Evolutionary conservation across 2,329 filamentous ascomycete species (phyloP), one percentile per base, ranked within the genome.

Genomic region (Teratosphaeria zuluensis): DNA sequence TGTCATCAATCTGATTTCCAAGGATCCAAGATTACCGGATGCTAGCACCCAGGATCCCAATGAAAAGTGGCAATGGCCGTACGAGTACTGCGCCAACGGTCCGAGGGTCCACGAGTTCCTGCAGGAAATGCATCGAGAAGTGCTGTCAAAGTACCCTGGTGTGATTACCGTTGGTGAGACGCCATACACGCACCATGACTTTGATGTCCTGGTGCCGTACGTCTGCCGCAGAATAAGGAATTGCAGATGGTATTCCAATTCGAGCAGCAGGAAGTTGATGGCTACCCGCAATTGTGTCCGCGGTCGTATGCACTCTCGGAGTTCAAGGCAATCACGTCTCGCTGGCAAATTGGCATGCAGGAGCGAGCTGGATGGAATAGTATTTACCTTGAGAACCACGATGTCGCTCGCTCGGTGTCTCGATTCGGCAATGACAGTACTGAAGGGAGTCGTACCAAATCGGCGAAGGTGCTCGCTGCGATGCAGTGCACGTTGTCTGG

Each of bases 201-300:
- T 74, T 5, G 70, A 78, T 6, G 78, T 82, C 59, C 76, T 83
- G 0, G 65, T 84, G 4, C 74, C 75, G 14, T 78, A 77, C 5
- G 84, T 88, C 77, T 77, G 2, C 79, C 77, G 24, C 51, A 60
- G 9, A 77, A 81, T 16, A 77, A 78, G 33, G 84, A 88, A 67
- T 72, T 88, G 53, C 84, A 81, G 69, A 89, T 89, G 84, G 85
- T 89, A 35, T 89, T 89, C 72, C 83, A 87, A 64, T 89, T 89
- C 67, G 85, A 88, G 55, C 24, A 51, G 28, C 54, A 38, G 31
- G 54, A 55, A 19, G 35, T 55, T 5, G 31, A 46, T 21, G 54
- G 35, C 2, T 55, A 55, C 32, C 54, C 52, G 21, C 52, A 24
- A 4, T 4, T 55, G 7, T 19, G n/a, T n/a, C 28, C 28, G 14